These are phyloP conservation scores for Aspergillus glaucus DNA, from an alignment of 2,329 filamentous ascomycete species.

Conservation along the genomic window DNA sequence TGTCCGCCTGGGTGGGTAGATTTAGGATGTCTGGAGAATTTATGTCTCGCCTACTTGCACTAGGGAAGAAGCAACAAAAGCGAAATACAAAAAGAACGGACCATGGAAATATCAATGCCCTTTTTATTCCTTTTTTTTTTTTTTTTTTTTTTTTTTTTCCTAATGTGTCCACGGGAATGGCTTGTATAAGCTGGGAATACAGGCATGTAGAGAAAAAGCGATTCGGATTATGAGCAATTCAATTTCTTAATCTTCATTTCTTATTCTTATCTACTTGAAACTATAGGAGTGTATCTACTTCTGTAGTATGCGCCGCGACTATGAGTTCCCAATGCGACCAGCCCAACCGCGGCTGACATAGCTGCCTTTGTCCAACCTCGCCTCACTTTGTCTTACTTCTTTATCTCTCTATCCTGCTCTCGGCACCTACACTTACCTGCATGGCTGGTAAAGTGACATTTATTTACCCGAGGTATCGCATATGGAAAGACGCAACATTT, in stretches of 20 bases:
- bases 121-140: conserved; percentile 1
- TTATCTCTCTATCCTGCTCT: too few relatives aligned
- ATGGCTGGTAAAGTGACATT: too few relatives aligned
- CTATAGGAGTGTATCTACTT: too few relatives aligned
- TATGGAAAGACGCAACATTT: conserved; percentile 16
- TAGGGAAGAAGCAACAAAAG: conserved; percentile 28
- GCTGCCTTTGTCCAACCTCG: too few relatives aligned
- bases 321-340: too few relatives aligned
- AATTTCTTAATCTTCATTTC: conserved; percentile 10
- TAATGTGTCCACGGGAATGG: conserved; percentile 19
- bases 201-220: conserved; percentile 24
- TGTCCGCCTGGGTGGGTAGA: conserved; percentile 27
- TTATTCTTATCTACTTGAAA: neutral
- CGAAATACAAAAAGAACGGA: conserved; percentile 31
- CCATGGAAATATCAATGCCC: conserved; percentile 20
- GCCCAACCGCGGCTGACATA: too few relatives aligned
- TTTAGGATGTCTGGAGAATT: conserved; percentile 31
- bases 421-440: neutral
- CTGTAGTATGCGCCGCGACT: too few relatives aligned
- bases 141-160: neutral
- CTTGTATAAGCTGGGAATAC: conserved; percentile 19
- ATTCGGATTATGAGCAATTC: conserved; percentile 13
- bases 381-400: too few relatives aligned
- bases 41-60: conserved; percentile 35
- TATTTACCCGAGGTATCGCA: neutral